Base-by-base conservation (phyloP, 805 yeast species). In the Saturnispora sanitii region DNA sequence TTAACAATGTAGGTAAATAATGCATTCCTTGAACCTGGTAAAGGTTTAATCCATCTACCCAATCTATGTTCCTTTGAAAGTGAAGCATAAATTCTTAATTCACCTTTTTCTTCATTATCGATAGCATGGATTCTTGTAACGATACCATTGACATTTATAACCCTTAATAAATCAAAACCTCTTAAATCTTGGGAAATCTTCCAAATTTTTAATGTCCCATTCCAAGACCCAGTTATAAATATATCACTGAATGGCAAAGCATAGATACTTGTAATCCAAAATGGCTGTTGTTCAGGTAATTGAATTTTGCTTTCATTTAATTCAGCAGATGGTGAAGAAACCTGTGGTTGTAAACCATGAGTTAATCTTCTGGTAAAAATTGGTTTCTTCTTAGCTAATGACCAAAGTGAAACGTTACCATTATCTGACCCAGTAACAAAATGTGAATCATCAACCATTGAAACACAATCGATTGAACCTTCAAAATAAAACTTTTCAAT, bases 401-500 rank as follows among this genome's bases (percentile, higher is more conserved):
- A 78, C 98, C 98, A 92, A 46, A 92, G 66, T n/a, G 84, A 65
- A 25, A 92, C 63, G 55, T 77, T 82, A 33, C 98, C 98, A 57
- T 88, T 90, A 57, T 92, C 98, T 13, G 95, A 80, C 4, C 97
- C 97, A 1, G 97, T 88, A 35, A 92, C 78, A 56, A 92, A 92
- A 58, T 83, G 87, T 21, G 87, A 75, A 60, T 88, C 95, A 61
- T 92, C 98, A 41, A 84, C 62, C 96, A 88, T 87, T 11, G 82
- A 66, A 26, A 88, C 92, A 54, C 83, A 80, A 52, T 90, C 97
- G 40, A 90, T 79, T 47, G 92, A 78, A 11, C 97, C 97, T 58
- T 92, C 96, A 33, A 75, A 65, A 48, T 66, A 71, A 51, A 74
- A 70, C 7, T 36, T 26, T 25, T 48, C 48, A 13, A 46, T 51